Conservation (phyloP, 345 rosid genomes). For the Ceriops decandra region DNA sequence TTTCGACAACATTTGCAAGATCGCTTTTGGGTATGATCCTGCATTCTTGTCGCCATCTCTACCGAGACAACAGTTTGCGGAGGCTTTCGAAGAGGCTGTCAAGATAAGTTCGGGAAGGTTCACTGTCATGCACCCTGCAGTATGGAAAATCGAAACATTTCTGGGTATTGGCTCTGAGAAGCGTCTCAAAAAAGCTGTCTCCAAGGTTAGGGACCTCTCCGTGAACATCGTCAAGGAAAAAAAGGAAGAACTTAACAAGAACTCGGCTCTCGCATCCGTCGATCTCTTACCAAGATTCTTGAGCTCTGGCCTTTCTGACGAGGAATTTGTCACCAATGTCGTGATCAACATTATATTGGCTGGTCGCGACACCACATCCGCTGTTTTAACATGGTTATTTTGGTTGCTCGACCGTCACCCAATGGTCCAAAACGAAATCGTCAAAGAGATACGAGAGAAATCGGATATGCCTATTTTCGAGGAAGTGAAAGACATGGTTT, state of each 20-base stretch:
- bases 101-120: conserved; percentile 36
- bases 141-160: conserved; percentile 47
- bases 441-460: conserved; percentile 37
- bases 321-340: conserved; percentile 44
- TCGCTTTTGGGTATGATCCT: conserved; percentile 69
- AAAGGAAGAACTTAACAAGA: conserved; percentile 26
- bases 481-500: conserved; percentile 33
- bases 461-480: conserved; percentile 18
- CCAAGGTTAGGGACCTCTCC: conserved; percentile 46
- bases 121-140: conserved; percentile 16
- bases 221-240: conserved; percentile 43
- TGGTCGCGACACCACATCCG: conserved; percentile 69
- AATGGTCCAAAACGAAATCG: conserved; percentile 30
- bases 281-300: conserved; percentile 59
- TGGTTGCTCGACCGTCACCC: conserved; percentile 50
- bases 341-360: conserved; percentile 61
- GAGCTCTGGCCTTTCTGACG: conserved; percentile 45
- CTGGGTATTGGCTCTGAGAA: conserved; percentile 49
- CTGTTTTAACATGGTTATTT: conserved; percentile 78
- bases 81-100: conserved; percentile 47
- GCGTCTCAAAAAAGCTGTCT: conserved; percentile 31
- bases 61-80: conserved; percentile 22
- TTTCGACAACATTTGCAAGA: conserved; percentile 66
- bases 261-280: conserved; percentile 25
- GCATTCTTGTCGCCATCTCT: conserved; percentile 48